These are phyloP conservation scores for Zygoascus hellenicus DNA, from an alignment of 1,139 yeast species.

Conservation along the genomic window DNA sequence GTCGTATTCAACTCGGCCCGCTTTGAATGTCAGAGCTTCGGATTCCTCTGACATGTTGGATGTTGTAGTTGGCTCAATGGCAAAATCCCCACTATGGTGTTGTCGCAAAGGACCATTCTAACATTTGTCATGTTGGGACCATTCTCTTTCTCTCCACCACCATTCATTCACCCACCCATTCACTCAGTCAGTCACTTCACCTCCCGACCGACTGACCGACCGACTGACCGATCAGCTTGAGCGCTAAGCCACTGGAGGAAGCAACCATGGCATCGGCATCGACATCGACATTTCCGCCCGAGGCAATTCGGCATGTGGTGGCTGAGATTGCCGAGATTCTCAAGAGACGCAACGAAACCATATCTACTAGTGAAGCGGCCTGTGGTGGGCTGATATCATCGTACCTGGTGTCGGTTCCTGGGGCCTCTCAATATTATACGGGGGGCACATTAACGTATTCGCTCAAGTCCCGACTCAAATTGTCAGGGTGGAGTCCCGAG, in stretches of 20 bases:
- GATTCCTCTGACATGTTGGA: conserved; percentile 11
- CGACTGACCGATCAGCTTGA: not conserved
- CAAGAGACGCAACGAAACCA: conserved; percentile 49
- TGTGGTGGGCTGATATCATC: conserved; percentile 85
- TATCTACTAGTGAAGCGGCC: conserved; percentile 81
- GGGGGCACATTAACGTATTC: conserved; percentile 82
- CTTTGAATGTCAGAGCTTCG: conserved; percentile 56
- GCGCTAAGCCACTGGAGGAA: not conserved
- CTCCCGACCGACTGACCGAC: too few species aligned
- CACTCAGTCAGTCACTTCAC: too few species aligned
- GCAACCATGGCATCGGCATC: conserved; percentile 23
- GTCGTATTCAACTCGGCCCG: conserved; percentile 76
- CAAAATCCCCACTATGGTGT: not conserved
- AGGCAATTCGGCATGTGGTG: conserved; percentile 46
- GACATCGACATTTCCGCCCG: conserved; percentile 49
- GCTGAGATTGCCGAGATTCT: conserved; percentile 52
- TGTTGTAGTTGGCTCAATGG: not conserved
- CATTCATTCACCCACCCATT: not conserved
- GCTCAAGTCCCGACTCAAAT: conserved; percentile 62
- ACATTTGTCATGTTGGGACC: not conserved
- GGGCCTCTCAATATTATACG: conserved; percentile 76
- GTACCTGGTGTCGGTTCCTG: conserved; percentile 72
- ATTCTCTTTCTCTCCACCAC: not conserved
- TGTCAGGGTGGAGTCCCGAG: conserved; percentile 70
- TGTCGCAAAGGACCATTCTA: not conserved